phyloP scores from a whole-genome alignment of 805 yeast genomes.

The Tetrapisispora nanseiensis region DNA sequence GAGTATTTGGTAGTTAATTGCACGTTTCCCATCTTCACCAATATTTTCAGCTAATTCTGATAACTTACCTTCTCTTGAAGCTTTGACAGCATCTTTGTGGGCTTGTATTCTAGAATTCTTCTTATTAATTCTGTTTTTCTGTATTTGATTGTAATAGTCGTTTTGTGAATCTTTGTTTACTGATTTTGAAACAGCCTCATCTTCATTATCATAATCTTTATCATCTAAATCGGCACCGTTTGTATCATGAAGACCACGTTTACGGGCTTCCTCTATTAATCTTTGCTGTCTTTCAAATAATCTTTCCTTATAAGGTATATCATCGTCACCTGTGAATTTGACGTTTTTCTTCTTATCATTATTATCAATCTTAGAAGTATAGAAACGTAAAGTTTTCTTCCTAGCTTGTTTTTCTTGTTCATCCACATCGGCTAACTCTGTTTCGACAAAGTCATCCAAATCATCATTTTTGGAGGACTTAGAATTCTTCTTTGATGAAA shows the following conservation, averaged over 20 bases:
- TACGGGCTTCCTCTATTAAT: slow-evolving; percentile 76
- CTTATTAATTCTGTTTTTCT: slow-evolving; percentile 37
- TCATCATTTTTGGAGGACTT: slow-evolving; percentile 14
- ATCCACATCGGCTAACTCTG: slow-evolving; percentile 70
- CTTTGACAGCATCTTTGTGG: slow-evolving; percentile 61
- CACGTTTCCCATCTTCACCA: slow-evolving; percentile 84
- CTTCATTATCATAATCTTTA: slow-evolving; percentile 40
- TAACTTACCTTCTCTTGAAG: slow-evolving; percentile 77
- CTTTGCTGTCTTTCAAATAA: slow-evolving; percentile 84
- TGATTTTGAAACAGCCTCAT: slow-evolving; percentile 33
- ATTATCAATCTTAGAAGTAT: slow-evolving; percentile 93
- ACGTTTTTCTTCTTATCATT: slow-evolving; percentile 54
- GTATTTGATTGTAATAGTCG: slow-evolving; percentile 50
- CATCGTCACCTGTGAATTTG: slow-evolving; percentile 70
- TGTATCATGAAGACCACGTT: slow-evolving; percentile 57
- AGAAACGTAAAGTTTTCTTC: slow-evolving; percentile 79
- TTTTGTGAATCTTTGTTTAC: slow-evolving; percentile 41
- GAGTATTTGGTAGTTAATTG: slow-evolving; percentile 85
- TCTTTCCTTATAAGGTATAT: slow-evolving; percentile 85
- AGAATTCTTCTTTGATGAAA: slow-evolving; percentile 28
- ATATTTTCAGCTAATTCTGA: slow-evolving; percentile 54
- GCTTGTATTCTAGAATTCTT: slow-evolving; percentile 49
- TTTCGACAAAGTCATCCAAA: slow-evolving; percentile 55
- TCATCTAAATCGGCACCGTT: slow-evolving; percentile 50
- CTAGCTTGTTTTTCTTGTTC: slow-evolving; percentile 75